Conservation (phyloP, 2,329 filamentous ascomycete species). For the Nemania sp. region DNA sequence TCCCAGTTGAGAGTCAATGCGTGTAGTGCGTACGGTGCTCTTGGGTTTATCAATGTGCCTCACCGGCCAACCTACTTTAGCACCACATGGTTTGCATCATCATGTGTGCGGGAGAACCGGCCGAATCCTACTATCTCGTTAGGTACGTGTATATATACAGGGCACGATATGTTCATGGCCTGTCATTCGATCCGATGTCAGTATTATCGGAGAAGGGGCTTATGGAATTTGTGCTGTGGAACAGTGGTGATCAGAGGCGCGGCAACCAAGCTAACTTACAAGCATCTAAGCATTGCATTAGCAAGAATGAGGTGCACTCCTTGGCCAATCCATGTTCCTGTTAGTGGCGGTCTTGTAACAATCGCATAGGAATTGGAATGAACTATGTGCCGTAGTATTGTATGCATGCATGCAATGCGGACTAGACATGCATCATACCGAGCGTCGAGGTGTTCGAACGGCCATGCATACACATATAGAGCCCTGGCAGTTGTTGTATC, state of each 20-base stretch:
- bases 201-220: not conserved
- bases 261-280: not conserved
- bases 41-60: not conserved
- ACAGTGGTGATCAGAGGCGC: not conserved
- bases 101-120: not conserved
- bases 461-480: conserved; percentile 10
- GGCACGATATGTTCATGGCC: not conserved
- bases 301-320: not conserved
- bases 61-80: not conserved
- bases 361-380: not conserved
- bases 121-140: not conserved
- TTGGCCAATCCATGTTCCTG: not conserved
- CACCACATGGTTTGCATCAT: not conserved
- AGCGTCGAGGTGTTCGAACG: not conserved
- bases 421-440: not conserved
- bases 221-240: not conserved
- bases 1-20: not conserved
- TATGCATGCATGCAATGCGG: conserved; percentile 4
- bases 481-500: conserved; percentile 26
- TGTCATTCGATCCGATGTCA: not conserved
- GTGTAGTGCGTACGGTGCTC: not conserved
- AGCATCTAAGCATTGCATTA: not conserved
- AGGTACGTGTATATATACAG: no score
- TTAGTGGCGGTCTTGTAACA: not conserved
- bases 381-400: not conserved